These are phyloP conservation scores for Candida maltosa DNA, from an alignment of 805 yeast genomes.

Conservation along the genomic window DNA sequence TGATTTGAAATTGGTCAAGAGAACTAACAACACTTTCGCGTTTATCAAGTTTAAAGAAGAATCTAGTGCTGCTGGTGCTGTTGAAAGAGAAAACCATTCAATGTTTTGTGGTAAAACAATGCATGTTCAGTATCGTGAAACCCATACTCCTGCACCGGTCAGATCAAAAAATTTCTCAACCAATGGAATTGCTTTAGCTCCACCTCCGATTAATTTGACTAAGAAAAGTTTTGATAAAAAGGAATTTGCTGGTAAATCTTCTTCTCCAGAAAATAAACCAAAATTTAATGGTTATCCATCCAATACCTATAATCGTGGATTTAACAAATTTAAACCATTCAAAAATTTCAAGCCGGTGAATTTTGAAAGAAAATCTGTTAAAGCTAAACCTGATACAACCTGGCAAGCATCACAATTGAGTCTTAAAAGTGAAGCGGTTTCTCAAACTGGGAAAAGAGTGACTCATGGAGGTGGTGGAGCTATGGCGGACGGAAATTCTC, in stretches of 20 bases:
- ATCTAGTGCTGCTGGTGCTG: slow-evolving; percentile 80
- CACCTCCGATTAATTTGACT: slow-evolving; percentile 70
- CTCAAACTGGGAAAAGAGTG: no score
- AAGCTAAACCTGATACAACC: slow-evolving; percentile 2
- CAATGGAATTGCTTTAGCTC: slow-evolving; percentile 55
- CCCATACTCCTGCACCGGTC: slow-evolving; percentile 23
- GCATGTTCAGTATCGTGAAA: slow-evolving; percentile 81
- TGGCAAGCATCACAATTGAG: slow-evolving; percentile 8
- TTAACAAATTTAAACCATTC: not conserved
- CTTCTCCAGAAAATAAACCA: not conserved
- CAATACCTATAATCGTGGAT: slow-evolving; percentile 9
- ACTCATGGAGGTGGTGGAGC: no score
- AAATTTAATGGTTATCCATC: slow-evolving; percentile 13
- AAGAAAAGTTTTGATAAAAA: slow-evolving; percentile 19
- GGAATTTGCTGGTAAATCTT: slow-evolving; percentile 13
- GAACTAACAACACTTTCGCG: slow-evolving; percentile 57
- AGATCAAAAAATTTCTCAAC: slow-evolving; percentile 2
- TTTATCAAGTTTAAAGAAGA: slow-evolving; percentile 65
- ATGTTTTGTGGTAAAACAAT: slow-evolving; percentile 69
- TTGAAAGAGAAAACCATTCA: slow-evolving; percentile 81
- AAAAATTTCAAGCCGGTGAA: not conserved
- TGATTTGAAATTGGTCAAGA: slow-evolving; percentile 54
- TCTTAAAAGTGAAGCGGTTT: slow-evolving; percentile 3
- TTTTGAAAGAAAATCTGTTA: not conserved
- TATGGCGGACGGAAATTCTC: no score